Evolutionary conservation across 140 eudicot genomes (phyloP), one percentile per base, ranked within the genome.

Genomic region (Oenanthe javanica): DNA sequence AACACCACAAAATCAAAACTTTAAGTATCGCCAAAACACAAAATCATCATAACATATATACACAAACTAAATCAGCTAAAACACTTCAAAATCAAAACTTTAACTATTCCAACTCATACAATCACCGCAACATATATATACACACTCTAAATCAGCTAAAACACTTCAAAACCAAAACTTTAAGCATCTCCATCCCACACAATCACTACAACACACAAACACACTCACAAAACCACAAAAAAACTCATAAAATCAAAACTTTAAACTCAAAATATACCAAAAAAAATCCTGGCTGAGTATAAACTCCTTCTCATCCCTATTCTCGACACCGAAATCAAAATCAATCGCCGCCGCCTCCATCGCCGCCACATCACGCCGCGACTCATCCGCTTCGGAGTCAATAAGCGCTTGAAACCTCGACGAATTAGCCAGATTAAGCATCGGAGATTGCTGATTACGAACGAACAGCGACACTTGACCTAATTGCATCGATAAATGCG

Each of bases 221-320:
- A 18, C 9, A 16, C 9, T 16, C 63, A 54, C 63, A 5, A 54
- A 54, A 55, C 23, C 2, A 55, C 49, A 5, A 2, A 46, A 31
- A 46, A 46, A 6, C 49, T 7, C 8, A 55, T 55, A 5, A 55
- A 55, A 55, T 10, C 8, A 0, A 73, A 45, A 21, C 76, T 18
- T 47, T n/a, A 42, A 46, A 15, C 51, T 3, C 4, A 48, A 25
- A 75, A 66, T 7, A 11, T 80, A 91, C 98, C 98, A 93, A 82
- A 93, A 94, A 80, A 94, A 91, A 78, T 94, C 97, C 85, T 94
- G 98, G 42, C 98, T 94, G 67, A 94, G 96, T 73, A 94, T 94
- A 80, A 80, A 89, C 80, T 91, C 87, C 14, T 79, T 89, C 21
- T 92, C 92, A 31, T 88, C 97, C 8, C 73, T 9, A 45, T 59